phyloP scores from a whole-genome alignment of 441 rosid species.

The Sinapis alba region DNA sequence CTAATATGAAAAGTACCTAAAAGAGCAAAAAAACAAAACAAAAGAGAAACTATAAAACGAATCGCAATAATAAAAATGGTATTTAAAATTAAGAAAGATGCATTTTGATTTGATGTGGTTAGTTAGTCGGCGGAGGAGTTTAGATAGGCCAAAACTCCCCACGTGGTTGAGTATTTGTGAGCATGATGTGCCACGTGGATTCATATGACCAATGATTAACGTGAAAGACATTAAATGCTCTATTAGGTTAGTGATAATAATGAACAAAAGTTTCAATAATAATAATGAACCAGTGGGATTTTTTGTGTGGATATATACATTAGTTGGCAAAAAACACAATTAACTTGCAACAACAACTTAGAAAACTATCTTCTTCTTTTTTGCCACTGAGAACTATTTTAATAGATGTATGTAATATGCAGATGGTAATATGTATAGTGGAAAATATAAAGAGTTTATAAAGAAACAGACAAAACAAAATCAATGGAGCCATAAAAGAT shows the following conservation, averaged over 20 bases:
- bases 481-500: too few species aligned
- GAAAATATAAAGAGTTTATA: too few species aligned
- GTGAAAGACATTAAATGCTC: conserved; percentile 11
- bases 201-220: conserved; percentile 25
- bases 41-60: conserved; percentile 20
- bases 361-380: not conserved
- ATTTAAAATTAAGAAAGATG: conserved; percentile 14
- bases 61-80: not conserved
- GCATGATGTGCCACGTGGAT: conserved; percentile 37
- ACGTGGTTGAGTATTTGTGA: conserved; percentile 30
- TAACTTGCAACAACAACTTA: not conserved
- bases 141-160: conserved; percentile 19
- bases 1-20: not conserved
- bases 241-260: not conserved
- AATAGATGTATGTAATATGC: too few species aligned
- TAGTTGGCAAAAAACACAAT: not conserved
- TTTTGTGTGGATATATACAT: not conserved
- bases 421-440: too few species aligned
- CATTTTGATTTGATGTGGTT: conserved; percentile 17
- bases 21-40: conserved; percentile 4
- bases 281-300: not conserved
- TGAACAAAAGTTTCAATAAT: too few species aligned
- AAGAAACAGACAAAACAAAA: too few species aligned
- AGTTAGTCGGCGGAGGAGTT: conserved; percentile 29
- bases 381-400: not conserved